Conservation (phyloP, 73 alveolate genomes). For the Paraurostyla sp. region DNA sequence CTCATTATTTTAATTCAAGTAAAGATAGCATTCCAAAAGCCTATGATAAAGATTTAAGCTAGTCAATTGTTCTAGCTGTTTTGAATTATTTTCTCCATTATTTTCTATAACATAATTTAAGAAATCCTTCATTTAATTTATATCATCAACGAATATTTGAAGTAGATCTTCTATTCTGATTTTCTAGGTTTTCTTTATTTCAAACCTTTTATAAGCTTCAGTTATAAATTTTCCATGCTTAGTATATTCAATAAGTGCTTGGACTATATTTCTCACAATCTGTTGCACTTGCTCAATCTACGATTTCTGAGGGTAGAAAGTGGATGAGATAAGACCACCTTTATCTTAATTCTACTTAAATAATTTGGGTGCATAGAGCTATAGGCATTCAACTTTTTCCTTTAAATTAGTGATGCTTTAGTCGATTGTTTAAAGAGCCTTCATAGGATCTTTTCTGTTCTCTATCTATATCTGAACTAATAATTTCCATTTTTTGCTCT, state of each 20-base stretch:
- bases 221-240: conserved; percentile 20
- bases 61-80: conserved; percentile 16
- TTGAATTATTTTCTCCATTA: conserved; percentile 25
- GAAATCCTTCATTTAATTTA: conserved; percentile 46
- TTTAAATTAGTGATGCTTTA: conserved; percentile 53
- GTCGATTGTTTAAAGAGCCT: conserved; percentile 82
- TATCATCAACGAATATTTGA: conserved; percentile 65
- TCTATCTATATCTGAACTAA: conserved; percentile 84
- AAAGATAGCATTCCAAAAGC: conserved; percentile 86
- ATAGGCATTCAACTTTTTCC: conserved; percentile 66
- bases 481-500: conserved; percentile 77
- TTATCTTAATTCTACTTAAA: conserved; percentile 35
- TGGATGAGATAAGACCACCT: too few species aligned
- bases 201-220: conserved; percentile 50
- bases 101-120: conserved; percentile 44
- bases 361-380: conserved; percentile 64
- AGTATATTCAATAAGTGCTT: conserved; percentile 33
- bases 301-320: neutral
- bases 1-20: conserved; percentile 52
- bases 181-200: conserved; percentile 31
- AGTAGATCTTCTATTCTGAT: conserved; percentile 58
- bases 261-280: conserved; percentile 51
- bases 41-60: conserved; percentile 79
- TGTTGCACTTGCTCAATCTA: neutral
- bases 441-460: conserved; percentile 76